Evolutionary conservation across 1,284 basidiomycete species (phyloP).

Genomic region (Microbotryum silenes-acaulis): DNA sequence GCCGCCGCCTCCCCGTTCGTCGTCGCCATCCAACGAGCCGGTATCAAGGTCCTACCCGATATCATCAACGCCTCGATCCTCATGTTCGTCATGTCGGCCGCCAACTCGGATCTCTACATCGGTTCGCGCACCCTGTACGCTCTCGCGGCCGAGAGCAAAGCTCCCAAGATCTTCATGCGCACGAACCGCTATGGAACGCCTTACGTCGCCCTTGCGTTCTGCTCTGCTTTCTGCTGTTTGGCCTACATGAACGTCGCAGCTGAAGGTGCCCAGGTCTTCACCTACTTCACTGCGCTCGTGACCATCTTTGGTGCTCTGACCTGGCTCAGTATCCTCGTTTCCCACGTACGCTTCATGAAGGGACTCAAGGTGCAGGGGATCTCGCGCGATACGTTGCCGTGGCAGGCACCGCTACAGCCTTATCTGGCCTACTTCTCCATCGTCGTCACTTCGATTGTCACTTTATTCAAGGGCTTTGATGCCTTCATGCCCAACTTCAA

Average conservation of each 20-base stretch:
- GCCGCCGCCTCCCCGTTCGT: constrained; percentile 63
- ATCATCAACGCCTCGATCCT: constrained; percentile 60
- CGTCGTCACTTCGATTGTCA: constrained; percentile 52
- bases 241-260: constrained; percentile 39
- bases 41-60: constrained; percentile 60
- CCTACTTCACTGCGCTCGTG: constrained; percentile 52
- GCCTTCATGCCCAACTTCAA: constrained; percentile 52
- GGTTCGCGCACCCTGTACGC: constrained; percentile 75
- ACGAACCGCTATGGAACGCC: constrained; percentile 48
- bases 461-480: constrained; percentile 57
- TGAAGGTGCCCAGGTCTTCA: constrained; percentile 48
- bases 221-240: constrained; percentile 38
- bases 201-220: constrained; percentile 42
- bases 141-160: constrained; percentile 61
- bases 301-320: constrained; percentile 26
- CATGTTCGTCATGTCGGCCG: constrained; percentile 73
- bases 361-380: constrained; percentile 59
- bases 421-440: constrained; percentile 51
- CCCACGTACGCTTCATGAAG: constrained; percentile 64
- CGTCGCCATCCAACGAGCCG: constrained; percentile 69
- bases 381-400: constrained; percentile 55
- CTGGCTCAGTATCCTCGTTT: constrained; percentile 54
- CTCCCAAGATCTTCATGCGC: constrained; percentile 49
- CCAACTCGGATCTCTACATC: constrained; percentile 70
- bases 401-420: constrained; percentile 60